Evolutionary conservation across 2,329 filamentous ascomycete species (phyloP), one percentile per base, ranked within the genome.

Genomic region (Cordyceps tenuipes): DNA sequence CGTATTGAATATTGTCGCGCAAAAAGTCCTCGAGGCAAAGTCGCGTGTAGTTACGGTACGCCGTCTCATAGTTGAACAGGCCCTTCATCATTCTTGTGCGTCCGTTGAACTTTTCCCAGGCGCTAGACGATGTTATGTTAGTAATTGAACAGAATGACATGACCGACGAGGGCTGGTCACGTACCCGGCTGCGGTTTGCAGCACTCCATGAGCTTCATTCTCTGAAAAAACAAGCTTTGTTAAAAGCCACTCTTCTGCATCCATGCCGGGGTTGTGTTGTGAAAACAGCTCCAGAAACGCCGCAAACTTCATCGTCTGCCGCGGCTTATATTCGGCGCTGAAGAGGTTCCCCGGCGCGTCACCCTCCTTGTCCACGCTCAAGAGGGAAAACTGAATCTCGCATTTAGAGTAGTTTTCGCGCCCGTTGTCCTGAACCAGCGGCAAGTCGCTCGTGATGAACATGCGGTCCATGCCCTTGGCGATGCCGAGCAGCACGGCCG

Each of bases 21-120:
- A 84, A 79, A 69, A 89, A 85, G 62, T 84, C 81, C 61, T 84
- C 74, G 12, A 89, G 81, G 21, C 82, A 83, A 3, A 74, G 69
- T 10, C 75, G 73, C 2, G 85, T 87, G 65, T 90, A 90, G 68
- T 72, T 75, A 51, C 76, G 74, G 67, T 85, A 89, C 3, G 85
- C 84, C 3, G 75, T 77, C 67, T 84, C 79, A 65, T 89, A 89
- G 68, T 86, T 87, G 66, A 89, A 80, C 0, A 90, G 75, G 0
- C 87, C 87, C 67, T 90, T 89, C 79, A 89, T 88, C 75, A 87
- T 86, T 54, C 85, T 79, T 3, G 87, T 90, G 4, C 85, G 79
- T 53, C 81, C 79, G 64, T 89, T 88, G 70, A 91, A 91, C 65
- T 79, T 80, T 61, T 78, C 74, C 82, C 82, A 85, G 7, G 79